Conservation (phyloP, 106 monocot species). For the Amphibolis antarctica region DNA sequence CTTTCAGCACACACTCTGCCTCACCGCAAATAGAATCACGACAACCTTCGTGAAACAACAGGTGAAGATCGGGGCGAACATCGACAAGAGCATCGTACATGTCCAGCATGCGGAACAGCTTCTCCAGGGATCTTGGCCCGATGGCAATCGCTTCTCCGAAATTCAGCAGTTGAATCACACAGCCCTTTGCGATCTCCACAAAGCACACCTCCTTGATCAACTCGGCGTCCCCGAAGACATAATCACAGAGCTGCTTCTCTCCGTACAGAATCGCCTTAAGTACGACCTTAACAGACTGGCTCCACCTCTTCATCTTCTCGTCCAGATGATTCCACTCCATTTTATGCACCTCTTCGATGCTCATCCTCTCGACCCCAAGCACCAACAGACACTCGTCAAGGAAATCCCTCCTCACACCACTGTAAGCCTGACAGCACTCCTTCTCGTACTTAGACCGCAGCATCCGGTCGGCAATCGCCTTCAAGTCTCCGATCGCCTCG, state of each 20-base stretch:
- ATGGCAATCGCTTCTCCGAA: constrained; percentile 52
- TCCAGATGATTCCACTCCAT: constrained; percentile 33
- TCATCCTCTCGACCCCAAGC: constrained; percentile 46
- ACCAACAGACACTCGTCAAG: constrained; percentile 43
- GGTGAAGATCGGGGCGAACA: constrained; percentile 20
- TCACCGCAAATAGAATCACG: constrained; percentile 16
- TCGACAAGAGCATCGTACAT: constrained; percentile 48
- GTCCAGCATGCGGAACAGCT: constrained; percentile 51
- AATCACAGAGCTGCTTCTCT: constrained; percentile 45
- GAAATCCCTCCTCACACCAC: constrained; percentile 30
- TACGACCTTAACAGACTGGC: constrained; percentile 41
- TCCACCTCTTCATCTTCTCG: constrained; percentile 60
- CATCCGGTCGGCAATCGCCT: constrained; percentile 49
- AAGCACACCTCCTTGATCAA: constrained; percentile 38
- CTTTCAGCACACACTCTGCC: constrained; percentile 14
- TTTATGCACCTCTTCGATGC: constrained; percentile 49
- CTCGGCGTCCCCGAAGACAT: constrained; percentile 37
- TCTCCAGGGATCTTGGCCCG: constrained; percentile 39
- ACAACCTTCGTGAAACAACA: constrained; percentile 25
- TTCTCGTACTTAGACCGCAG: constrained; percentile 38
- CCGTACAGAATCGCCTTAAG: constrained; percentile 40
- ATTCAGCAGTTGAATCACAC: constrained; percentile 46
- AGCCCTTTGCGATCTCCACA: constrained; percentile 33
- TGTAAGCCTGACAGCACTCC: constrained; percentile 59
- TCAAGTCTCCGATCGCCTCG: constrained; percentile 30